Conservation (phyloP, 495 filamentous ascomycete genomes). For the Tuber microsphaerosporum region DNA sequence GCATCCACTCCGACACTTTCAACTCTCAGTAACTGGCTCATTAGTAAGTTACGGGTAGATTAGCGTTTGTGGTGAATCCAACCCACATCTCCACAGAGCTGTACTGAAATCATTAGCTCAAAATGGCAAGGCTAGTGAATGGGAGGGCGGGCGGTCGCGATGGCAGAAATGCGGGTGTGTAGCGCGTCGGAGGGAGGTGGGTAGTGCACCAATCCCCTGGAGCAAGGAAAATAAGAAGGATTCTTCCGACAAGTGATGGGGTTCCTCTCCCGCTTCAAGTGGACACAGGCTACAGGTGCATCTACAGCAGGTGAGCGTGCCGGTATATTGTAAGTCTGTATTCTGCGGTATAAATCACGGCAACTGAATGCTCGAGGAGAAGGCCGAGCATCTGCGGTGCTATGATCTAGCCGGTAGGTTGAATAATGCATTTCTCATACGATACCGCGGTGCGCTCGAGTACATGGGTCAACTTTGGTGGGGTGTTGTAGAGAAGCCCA, state of each 20-base stretch:
- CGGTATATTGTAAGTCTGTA: neutral
- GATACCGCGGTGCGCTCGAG: neutral
- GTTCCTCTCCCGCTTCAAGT: neutral
- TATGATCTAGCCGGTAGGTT: neutral
- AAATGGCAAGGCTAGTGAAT: neutral
- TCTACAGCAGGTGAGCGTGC: neutral
- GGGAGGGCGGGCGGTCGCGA: neutral
- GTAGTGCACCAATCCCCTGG: neutral
- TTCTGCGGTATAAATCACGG: neutral
- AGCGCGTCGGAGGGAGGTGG: neutral
- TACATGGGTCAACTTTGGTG: neutral
- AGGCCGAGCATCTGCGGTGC: neutral
- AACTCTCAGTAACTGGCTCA: neutral
- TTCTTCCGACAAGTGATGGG: neutral
- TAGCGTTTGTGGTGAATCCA: conserved; percentile 1
- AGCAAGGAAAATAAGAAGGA: neutral
- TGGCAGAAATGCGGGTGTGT: neutral
- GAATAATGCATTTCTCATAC: neutral
- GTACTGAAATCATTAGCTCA: neutral
- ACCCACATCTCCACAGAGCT: neutral
- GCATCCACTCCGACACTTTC: neutral
- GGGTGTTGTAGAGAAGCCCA: neutral
- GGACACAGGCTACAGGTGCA: neutral
- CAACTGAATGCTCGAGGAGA: conserved; percentile 3
- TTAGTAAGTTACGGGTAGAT: conserved; percentile 2